Conservation (phyloP, 106 monocot genomes). For the Apostasia ramifera region DNA sequence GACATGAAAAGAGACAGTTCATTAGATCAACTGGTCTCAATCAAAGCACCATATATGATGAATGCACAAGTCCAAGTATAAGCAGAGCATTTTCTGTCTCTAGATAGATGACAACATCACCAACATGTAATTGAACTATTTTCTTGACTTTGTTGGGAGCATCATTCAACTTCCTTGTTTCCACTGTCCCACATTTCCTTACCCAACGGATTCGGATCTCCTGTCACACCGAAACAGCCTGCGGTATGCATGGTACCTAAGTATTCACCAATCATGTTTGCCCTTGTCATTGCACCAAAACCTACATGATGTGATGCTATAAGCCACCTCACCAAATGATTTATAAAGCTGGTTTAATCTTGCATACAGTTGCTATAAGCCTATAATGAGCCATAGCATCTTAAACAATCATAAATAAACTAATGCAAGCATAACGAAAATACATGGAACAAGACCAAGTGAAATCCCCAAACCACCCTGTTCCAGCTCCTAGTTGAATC, state of each 20-base stretch:
- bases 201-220: slow-evolving; percentile 48
- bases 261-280: slow-evolving; percentile 86
- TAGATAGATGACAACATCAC: slow-evolving; percentile 73
- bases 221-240: slow-evolving; percentile 83
- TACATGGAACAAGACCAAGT: slow-evolving; percentile 1
- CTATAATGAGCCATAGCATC: slow-evolving; percentile 53
- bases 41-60: slow-evolving; percentile 80
- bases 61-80: slow-evolving; percentile 89
- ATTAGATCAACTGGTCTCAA: slow-evolving; percentile 85
- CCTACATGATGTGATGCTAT: slow-evolving; percentile 80
- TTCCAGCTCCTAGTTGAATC: not conserved
- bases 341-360: slow-evolving; percentile 79
- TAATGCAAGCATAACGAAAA: slow-evolving; percentile 4
- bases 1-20: slow-evolving; percentile 90
- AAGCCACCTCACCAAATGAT: slow-evolving; percentile 89
- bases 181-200: slow-evolving; percentile 83
- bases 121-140: slow-evolving; percentile 93
- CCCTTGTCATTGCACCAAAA: slow-evolving; percentile 90
- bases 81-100: slow-evolving; percentile 62
- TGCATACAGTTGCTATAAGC: slow-evolving; percentile 90
- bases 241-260: slow-evolving; percentile 71
- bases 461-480: not conserved
- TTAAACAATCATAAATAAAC: not conserved
- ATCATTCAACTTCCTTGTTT: slow-evolving; percentile 88
- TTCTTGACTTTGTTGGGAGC: slow-evolving; percentile 90